A percentile compares a stretch with the other conserved stretches of the same genome.
These are phyloP conservation scores for Stylosanthes scabra DNA, from an alignment of 331 rosid genomes.

Conservation along the genomic window DNA sequence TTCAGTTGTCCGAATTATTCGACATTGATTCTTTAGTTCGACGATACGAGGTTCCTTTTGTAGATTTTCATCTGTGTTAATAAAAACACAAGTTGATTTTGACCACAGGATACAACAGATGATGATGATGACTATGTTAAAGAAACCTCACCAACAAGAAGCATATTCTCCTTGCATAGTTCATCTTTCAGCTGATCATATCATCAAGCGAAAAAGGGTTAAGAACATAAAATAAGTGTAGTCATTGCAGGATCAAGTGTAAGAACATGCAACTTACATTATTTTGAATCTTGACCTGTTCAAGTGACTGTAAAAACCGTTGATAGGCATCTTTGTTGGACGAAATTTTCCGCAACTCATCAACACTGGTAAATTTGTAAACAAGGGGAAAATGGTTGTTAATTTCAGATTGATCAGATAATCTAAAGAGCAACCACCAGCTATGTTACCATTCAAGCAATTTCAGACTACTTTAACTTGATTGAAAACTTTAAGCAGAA, in stretches of 20 bases:
- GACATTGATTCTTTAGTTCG: constrained; percentile 94
- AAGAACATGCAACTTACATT: constrained; percentile 56
- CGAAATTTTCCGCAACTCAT: constrained; percentile 73
- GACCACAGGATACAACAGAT: neutral
- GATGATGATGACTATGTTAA: no score
- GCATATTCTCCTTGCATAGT: constrained; percentile 74
- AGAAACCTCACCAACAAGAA: constrained; percentile 49
- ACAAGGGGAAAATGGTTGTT: neutral
- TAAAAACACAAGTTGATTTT: constrained; percentile 17
- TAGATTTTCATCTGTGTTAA: constrained; percentile 74
- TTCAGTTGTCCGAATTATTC: constrained; percentile 92
- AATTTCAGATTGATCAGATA: no score
- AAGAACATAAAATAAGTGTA: constrained; percentile 2
- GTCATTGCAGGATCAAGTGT: neutral
- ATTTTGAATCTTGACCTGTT: constrained; percentile 82
- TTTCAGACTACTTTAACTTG: no score
- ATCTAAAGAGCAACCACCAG: constrained; percentile 5
- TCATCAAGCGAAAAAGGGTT: neutral
- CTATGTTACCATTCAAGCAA: neutral
- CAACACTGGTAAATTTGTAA: constrained; percentile 53
- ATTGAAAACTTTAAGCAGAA: no score
- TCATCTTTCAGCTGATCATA: constrained; percentile 77
- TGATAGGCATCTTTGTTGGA: constrained; percentile 75
- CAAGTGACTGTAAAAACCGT: constrained; percentile 70
- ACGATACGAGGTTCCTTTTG: constrained; percentile 83